phyloP scores from a whole-genome alignment of 1,139 yeast genomes.

The Casaregolazyma lundiana region DNA sequence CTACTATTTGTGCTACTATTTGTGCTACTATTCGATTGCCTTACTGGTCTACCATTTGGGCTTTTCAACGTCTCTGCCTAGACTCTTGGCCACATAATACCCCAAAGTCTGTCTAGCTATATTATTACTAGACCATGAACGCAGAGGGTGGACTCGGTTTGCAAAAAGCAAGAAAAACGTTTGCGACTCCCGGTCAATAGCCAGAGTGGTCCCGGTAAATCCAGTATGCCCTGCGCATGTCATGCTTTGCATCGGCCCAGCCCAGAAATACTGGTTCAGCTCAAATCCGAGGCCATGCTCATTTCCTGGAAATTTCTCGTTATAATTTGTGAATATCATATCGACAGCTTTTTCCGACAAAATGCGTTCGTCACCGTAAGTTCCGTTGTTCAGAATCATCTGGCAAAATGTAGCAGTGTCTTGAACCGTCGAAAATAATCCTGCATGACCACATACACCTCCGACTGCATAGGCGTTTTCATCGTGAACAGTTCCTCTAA shows the following conservation, averaged over 20 bases:
- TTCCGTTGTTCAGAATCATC: conserved; percentile 19
- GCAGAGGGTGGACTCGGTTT: conserved; percentile 19
- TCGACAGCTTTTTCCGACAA: conserved; percentile 14
- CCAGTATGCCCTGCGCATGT: conserved; percentile 20
- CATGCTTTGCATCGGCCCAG: conserved; percentile 15
- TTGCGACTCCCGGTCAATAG: conserved; percentile 14
- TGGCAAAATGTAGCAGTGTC: conserved; percentile 18
- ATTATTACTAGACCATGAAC: conserved; percentile 15
- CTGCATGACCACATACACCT: conserved; percentile 22
- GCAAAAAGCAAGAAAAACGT: conserved; percentile 17
- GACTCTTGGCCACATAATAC: conserved; percentile 1
- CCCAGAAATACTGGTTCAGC: conserved; percentile 18
- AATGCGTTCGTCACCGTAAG: conserved; percentile 12
- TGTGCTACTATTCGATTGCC: neutral
- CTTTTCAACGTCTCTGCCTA: neutral
- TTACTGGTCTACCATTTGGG: neutral
- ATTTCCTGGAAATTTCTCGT: conserved; percentile 15
- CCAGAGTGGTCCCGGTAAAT: conserved; percentile 21
- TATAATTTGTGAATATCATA: conserved; percentile 15
- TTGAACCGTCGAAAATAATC: conserved; percentile 18
- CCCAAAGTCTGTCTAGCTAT: conserved; percentile 14
- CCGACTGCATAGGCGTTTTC: conserved; percentile 18
- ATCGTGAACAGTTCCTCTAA: conserved; percentile 21
- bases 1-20: neutral
- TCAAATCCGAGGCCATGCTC: conserved; percentile 21